Evolutionary conservation across 2,329 filamentous ascomycete species (phyloP), one percentile per base, ranked within the genome.

Genomic region (Didymella exigua): DNA sequence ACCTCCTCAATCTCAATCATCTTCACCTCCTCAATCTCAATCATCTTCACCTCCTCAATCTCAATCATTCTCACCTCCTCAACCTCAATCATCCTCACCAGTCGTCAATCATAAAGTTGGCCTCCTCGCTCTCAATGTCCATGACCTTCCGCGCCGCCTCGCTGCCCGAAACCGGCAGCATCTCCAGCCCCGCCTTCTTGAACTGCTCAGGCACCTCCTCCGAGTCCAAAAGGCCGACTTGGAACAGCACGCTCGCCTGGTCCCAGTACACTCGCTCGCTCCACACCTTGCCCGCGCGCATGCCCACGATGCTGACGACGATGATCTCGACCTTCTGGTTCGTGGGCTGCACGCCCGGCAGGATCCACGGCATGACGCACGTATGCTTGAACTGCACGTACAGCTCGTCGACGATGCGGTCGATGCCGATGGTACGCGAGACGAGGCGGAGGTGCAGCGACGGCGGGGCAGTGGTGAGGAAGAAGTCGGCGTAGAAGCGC

Each of bases 221-320:
- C 2, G 82, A 79, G 71, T 86, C 82, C 44, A 86, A 54, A 54
- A 86, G 62, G 0, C 84, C 84, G 0, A 84, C 75, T 65, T 86
- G 84, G 38, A 86, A 81, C 13, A 87, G 67, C 7, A 86, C 84
- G 42, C 77, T 82, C 9, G 84, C 84, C 62, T 87, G 84, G 61
- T 86, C 84, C 84, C 84, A 87, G 65, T 86, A 86, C 3, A 85
- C 71, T 46, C 85, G 78, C 66, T 87, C 84, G 16, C 79, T 81
- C 69, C 79, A 83, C 11, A 86, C 68, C 59, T 79, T 81, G 0
- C 80, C 81, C 0, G 76, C 82, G 13, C 82, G 72, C 48, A 86
- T 74, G 26, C 79, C 79, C 2, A 86, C 83, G 8, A 87, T 81
- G 47, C 77, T 82, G 1, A 87, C 81, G 2, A 87, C 69, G 0